phyloP scores from a whole-genome alignment of 768 basidiomycete species.

The Trametopsis cervina region DNA sequence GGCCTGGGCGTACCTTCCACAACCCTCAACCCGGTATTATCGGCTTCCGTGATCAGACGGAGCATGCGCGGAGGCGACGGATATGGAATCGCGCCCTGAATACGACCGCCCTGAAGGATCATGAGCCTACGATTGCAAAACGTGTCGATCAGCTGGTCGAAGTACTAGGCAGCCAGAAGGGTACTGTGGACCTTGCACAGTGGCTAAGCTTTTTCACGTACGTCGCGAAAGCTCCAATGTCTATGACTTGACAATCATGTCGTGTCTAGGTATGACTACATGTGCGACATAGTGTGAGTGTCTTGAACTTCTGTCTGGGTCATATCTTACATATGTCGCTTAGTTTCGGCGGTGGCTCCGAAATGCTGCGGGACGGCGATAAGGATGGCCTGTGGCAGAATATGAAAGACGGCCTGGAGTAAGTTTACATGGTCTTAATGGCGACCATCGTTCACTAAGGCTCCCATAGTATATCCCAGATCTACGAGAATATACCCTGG shows the following conservation, averaged over 20 bases:
- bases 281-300: constrained; percentile 9
- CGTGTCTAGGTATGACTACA: constrained; percentile 9
- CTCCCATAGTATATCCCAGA: neutral
- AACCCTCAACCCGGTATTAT: constrained; percentile 18
- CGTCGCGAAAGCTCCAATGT: constrained; percentile 3
- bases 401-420: constrained; percentile 26
- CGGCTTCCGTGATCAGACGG: constrained; percentile 26
- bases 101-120: constrained; percentile 35
- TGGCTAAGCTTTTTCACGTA: constrained; percentile 34
- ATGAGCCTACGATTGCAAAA: constrained; percentile 30
- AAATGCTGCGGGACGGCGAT: constrained; percentile 32
- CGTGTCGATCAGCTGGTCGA: constrained; percentile 15
- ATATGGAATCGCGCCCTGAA: constrained; percentile 39
- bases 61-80: constrained; percentile 34
- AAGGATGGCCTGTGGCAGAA: constrained; percentile 23
- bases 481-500: constrained; percentile 11
- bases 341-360: constrained; percentile 33
- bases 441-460: too few relatives aligned
- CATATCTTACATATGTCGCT: neutral
- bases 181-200: constrained; percentile 25
- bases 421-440: constrained; percentile 8
- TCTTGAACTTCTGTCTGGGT: neutral
- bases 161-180: constrained; percentile 3
- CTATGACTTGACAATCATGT: neutral
- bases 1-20: neutral